phyloP scores from a whole-genome alignment of 1,139 yeast genomes.

The Suhomyces taliae region DNA sequence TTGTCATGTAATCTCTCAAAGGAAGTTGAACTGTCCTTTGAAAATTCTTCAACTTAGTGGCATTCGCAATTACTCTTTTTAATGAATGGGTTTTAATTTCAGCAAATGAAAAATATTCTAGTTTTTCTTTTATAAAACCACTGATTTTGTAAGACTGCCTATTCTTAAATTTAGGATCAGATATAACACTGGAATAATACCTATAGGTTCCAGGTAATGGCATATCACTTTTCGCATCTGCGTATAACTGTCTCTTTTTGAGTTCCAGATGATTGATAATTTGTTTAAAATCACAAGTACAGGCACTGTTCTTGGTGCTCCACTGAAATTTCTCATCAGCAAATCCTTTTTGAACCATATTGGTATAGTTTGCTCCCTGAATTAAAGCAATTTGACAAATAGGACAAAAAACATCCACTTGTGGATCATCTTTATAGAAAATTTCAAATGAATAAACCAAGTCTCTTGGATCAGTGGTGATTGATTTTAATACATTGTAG shows the following conservation, averaged over 20 bases:
- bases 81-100: background rate
- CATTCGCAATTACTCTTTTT: background rate
- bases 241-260: constrained; percentile 22
- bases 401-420: constrained; percentile 19
- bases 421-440: constrained; percentile 7
- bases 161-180: constrained; percentile 2
- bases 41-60: background rate
- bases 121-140: constrained; percentile 4
- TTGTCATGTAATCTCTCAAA: constrained; percentile 17
- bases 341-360: constrained; percentile 20
- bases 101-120: background rate
- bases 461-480: constrained; percentile 2
- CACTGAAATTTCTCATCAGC: constrained; percentile 19
- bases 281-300: constrained; percentile 6
- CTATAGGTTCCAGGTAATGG: constrained; percentile 17
- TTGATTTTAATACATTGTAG: constrained; percentile 6
- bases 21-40: constrained; percentile 3
- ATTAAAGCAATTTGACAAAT: constrained; percentile 13
- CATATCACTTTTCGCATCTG: constrained; percentile 14
- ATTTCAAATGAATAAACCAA: constrained; percentile 1
- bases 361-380: constrained; percentile 14
- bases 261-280: constrained; percentile 20
- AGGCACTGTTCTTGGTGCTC: constrained; percentile 1
- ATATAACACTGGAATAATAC: constrained; percentile 12
- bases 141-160: constrained; percentile 6